A percentile compares a stretch with the other conserved stretches of the same genome.
These are phyloP conservation scores for Mortierella claussenii DNA, from an alignment of 192 early-diverging fungal species.

Conservation along the genomic window DNA sequence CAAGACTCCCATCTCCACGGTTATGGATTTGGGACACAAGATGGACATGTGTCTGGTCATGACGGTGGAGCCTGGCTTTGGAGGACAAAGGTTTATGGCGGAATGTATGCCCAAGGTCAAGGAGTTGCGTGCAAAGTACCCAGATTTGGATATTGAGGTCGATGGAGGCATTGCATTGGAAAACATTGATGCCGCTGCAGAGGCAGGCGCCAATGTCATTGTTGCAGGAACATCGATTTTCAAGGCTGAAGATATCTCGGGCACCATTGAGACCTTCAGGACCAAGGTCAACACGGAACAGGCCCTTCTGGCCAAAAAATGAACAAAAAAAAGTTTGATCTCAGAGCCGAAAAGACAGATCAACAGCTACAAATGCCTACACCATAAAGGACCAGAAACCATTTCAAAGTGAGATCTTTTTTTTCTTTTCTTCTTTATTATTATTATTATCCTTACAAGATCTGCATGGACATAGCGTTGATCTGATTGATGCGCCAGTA, in stretches of 20 bases:
- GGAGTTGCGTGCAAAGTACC: conserved; percentile 78
- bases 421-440: not conserved
- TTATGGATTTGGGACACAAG: conserved; percentile 64
- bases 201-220: conserved; percentile 97
- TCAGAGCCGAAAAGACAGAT: not conserved
- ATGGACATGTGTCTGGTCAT: conserved; percentile 94
- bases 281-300: conserved; percentile 66
- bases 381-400: not conserved
- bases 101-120: conserved; percentile 88
- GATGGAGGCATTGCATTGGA: conserved; percentile 90
- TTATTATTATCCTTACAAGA: not conserved
- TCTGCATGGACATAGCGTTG: no score
- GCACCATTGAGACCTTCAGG: conserved; percentile 74
- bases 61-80: conserved; percentile 98
- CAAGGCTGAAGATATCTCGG: conserved; percentile 74
- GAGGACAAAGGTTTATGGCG: conserved; percentile 94
- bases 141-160: conserved; percentile 93
- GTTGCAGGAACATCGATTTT: conserved; percentile 95
- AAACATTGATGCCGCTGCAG: conserved; percentile 87
- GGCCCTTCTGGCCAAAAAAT: conserved; percentile 35
- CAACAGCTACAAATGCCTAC: no score
- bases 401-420: not conserved
- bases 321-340: not conserved
- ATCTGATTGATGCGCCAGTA: no score
- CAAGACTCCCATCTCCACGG: conserved; percentile 74